Percentiles rank a stretch among this genome's conserved stretches.
phyloP scores from a whole-genome alignment of 805 yeast species.

The Kuraishia floccosa region DNA sequence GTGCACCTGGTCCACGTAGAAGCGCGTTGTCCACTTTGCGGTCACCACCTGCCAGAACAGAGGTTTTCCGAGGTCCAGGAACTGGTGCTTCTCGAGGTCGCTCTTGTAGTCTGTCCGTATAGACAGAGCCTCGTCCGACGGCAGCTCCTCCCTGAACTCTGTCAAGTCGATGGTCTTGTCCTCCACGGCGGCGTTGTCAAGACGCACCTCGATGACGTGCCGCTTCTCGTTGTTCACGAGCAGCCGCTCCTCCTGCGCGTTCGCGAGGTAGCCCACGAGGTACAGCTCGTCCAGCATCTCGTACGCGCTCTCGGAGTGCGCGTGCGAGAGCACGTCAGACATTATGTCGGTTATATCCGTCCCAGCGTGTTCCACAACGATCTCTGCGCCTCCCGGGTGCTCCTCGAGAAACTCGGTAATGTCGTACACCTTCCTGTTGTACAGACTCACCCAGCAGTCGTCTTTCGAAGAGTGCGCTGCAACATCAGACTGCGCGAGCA shows the following conservation, averaged over 20 bases:
- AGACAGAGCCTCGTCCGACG: slow-evolving; percentile 60
- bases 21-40: slow-evolving; percentile 72
- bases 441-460: slow-evolving; percentile 75
- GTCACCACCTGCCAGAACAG: slow-evolving; percentile 69
- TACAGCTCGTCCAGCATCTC: slow-evolving; percentile 82
- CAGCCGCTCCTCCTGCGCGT: slow-evolving; percentile 64
- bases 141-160: slow-evolving; percentile 51
- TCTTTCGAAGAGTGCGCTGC: slow-evolving; percentile 35
- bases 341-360: slow-evolving; percentile 60
- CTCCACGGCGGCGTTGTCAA: slow-evolving; percentile 12
- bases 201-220: slow-evolving; percentile 42
- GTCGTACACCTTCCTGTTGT: slow-evolving; percentile 73
- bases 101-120: slow-evolving; percentile 67
- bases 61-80: slow-evolving; percentile 78
- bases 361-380: slow-evolving; percentile 49
- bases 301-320: slow-evolving; percentile 79
- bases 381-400: slow-evolving; percentile 60
- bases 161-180: slow-evolving; percentile 35
- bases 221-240: slow-evolving; percentile 51
- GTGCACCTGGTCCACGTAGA: slow-evolving; percentile 92
- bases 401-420: slow-evolving; percentile 64
- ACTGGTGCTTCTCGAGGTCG: slow-evolving; percentile 71
- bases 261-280: slow-evolving; percentile 77
- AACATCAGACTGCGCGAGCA: slow-evolving; percentile 44
- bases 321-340: slow-evolving; percentile 60